Evolutionary conservation across 306 rosid genomes (phyloP).

Genomic region (Prunus dulcis): DNA sequence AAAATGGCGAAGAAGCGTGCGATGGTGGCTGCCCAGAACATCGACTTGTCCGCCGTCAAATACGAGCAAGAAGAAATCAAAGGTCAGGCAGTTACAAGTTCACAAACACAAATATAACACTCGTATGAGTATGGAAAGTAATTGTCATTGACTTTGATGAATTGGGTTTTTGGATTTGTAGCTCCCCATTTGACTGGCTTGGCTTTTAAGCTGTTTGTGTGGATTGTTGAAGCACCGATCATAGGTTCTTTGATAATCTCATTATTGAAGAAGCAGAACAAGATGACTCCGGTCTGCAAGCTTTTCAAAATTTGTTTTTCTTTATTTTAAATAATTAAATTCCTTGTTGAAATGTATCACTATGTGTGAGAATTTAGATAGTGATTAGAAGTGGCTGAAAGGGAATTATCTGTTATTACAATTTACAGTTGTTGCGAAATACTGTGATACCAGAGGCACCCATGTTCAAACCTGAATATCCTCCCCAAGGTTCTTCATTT

Average conservation of each 20-base stretch:
- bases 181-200: constrained; percentile 94
- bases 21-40: constrained; percentile 57
- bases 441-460: constrained; percentile 81
- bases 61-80: constrained; percentile 49
- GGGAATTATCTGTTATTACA: constrained; percentile 9
- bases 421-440: constrained; percentile 58
- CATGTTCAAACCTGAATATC: constrained; percentile 94
- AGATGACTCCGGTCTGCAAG: constrained; percentile 52
- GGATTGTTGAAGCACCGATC: constrained; percentile 56
- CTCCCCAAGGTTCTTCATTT: constrained; percentile 68
- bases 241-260: constrained; percentile 57
- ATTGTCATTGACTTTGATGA: background rate
- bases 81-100: constrained; percentile 31
- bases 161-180: constrained; percentile 44
- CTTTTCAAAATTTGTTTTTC: background rate
- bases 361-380: background rate
- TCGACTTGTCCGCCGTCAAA: constrained; percentile 61
- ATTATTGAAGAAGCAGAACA: constrained; percentile 63
- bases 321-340: background rate
- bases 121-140: background rate
- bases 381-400: background rate
- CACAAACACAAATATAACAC: background rate
- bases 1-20: constrained; percentile 69
- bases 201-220: constrained; percentile 54
- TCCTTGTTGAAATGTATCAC: background rate